Percentiles rank a stretch among this genome's conserved stretches.
phyloP scores from a whole-genome alignment of 2,329 filamentous ascomycete species.

The Paraconiothyrium brasiliense region DNA sequence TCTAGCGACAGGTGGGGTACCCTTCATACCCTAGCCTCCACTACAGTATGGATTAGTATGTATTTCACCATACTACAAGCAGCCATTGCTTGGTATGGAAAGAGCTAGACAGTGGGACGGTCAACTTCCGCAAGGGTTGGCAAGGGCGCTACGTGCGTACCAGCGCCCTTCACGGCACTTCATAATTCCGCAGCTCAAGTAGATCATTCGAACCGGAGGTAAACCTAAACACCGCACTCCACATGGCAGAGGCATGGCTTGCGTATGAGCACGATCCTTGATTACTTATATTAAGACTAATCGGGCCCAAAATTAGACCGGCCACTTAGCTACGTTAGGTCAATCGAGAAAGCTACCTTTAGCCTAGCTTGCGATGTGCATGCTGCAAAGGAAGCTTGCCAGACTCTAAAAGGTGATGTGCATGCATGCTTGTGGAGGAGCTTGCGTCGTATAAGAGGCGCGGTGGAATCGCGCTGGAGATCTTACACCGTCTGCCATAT shows the following conservation, averaged over 20 bases:
- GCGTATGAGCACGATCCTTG: background rate
- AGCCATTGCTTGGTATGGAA: background rate
- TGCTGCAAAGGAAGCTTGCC: background rate
- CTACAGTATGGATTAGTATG: too few relatives aligned
- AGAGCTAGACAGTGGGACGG: background rate
- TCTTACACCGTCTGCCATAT: background rate
- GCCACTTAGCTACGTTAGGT: background rate
- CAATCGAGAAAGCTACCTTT: background rate
- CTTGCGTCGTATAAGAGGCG: conserved; percentile 6
- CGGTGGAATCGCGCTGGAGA: background rate
- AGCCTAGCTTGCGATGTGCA: background rate
- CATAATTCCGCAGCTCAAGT: background rate
- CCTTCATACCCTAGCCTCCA: background rate
- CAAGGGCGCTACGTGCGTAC: background rate
- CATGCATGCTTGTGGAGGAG: background rate
- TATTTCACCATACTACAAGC: too few relatives aligned
- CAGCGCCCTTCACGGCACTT: background rate
- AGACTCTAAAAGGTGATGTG: background rate
- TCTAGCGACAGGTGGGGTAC: background rate
- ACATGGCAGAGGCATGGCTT: background rate
- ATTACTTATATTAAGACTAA: background rate
- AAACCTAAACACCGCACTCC: background rate
- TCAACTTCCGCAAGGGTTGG: background rate
- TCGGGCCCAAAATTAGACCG: background rate
- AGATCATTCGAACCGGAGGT: background rate